Evolutionary conservation across 2,329 filamentous ascomycete genomes (phyloP), one percentile per base, ranked within the genome.

Genomic region (Colletotrichum viniferum): DNA sequence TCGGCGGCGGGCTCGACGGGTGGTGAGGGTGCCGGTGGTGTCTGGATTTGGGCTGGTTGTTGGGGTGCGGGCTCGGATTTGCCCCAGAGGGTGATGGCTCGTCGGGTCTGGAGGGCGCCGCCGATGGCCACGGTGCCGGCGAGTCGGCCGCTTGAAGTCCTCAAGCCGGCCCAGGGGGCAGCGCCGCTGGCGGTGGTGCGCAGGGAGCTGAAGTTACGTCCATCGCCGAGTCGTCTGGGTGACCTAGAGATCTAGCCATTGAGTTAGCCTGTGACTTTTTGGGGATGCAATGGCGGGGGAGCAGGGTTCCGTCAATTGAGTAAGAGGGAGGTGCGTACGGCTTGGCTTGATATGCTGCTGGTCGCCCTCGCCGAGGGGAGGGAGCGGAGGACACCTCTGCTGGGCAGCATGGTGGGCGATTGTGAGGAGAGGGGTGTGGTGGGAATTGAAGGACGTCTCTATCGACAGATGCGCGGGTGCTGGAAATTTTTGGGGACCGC

Each of bases 331-430:
- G 18, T 21, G 76, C 81, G 36, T 80, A 85, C 83, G 26, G 79
- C 78, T 80, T 80, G 81, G 70, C 72, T 78, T 18, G 78, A 78
- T 32, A 82, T 69, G 70, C 69, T 73, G 64, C 70, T 73, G 26
- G 61, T 69, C 81, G 82, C 78, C 81, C 82, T 77, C 77, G 79
- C 77, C 56, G 84, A 82, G 77, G 85, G 82, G 71, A 86, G 76
- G 69, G 84, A 84, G 77, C 84, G 84, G 78, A 83, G 81, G 79
- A 86, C 82, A 80, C 85, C 86, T 85, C 86, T 85, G 77, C 86
- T 87, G 73, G 86, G 85, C 80, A 88, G 83, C 86, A 88, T 88
- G 74, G 78, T 83, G 82, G 79, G 76, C 36, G 62, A 48, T 62
- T 69, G 70, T 58, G 77, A 60, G 73, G 60, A 13, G 52, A 68